phyloP scores from a whole-genome alignment of 2,329 filamentous ascomycete species.

The Massarina eburnea region DNA sequence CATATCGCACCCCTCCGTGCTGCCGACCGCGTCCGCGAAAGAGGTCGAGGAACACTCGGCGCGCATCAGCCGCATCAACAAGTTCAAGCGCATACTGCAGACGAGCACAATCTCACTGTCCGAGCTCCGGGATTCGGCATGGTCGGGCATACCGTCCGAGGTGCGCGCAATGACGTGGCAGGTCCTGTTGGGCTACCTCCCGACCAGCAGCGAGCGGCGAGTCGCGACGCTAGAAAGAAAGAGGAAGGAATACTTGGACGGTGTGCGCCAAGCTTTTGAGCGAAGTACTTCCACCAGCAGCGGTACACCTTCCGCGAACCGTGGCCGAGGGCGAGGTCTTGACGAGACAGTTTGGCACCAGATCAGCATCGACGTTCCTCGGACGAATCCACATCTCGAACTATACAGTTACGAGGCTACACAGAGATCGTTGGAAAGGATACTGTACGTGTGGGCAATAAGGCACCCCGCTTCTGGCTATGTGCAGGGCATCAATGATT shows the following conservation, averaged over 20 bases:
- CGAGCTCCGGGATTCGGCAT: conserved; percentile 82
- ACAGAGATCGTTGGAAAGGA: conserved; percentile 88
- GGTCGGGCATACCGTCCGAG: conserved; percentile 93
- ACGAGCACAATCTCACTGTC: conserved; percentile 83
- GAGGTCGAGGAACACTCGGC: conserved; percentile 85
- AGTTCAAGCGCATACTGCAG: conserved; percentile 95
- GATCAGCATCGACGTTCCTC: conserved; percentile 96
- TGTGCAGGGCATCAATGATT: conserved; percentile 97
- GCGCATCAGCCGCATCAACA: conserved; percentile 91
- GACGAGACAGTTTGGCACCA: conserved; percentile 99
- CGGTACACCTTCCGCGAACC: conserved; percentile 46
- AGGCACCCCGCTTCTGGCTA: conserved; percentile 96
- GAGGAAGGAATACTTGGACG: conserved; percentile 93
- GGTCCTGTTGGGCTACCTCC: conserved; percentile 88
- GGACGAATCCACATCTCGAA: conserved; percentile 93
- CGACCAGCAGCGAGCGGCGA: conserved; percentile 91
- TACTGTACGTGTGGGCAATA: conserved; percentile 97
- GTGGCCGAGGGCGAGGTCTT: conserved; percentile 71
- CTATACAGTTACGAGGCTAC: conserved; percentile 96
- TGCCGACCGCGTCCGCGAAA: conserved; percentile 74
- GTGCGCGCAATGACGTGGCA: conserved; percentile 99
- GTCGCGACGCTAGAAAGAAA: conserved; percentile 90
- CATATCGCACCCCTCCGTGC: conserved; percentile 80
- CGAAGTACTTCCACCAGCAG: conserved; percentile 49
- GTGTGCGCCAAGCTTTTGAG: conserved; percentile 71